Evolutionary conservation across 1,139 yeast species (phyloP).

Genomic region (Scheffersomyces illinoinensis): DNA sequence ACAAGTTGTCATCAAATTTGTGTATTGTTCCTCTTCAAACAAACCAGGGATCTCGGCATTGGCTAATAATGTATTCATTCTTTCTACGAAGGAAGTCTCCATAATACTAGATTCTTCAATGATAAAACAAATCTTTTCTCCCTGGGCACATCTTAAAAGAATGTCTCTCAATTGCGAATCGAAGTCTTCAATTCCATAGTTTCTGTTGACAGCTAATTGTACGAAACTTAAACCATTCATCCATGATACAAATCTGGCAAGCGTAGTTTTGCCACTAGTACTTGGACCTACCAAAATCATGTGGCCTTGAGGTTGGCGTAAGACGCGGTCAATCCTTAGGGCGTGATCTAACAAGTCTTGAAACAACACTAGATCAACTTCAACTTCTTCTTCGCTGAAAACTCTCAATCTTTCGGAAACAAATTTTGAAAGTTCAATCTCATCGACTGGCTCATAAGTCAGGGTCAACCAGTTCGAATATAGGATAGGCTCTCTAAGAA

Average conservation of each 20-base stretch:
- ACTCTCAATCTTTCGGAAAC: slow-evolving; percentile 64
- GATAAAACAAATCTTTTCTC: slow-evolving; percentile 69
- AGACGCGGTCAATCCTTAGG: slow-evolving; percentile 76
- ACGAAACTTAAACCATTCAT: slow-evolving; percentile 71
- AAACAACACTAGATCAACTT: slow-evolving; percentile 60
- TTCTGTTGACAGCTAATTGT: slow-evolving; percentile 59
- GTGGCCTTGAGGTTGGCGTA: slow-evolving; percentile 89
- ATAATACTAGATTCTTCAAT: slow-evolving; percentile 80
- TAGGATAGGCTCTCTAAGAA: slow-evolving; percentile 52
- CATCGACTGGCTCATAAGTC: slow-evolving; percentile 59
- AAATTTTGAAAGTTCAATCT: slow-evolving; percentile 51
- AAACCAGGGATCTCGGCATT: slow-evolving; percentile 93
- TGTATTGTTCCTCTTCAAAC: slow-evolving; percentile 74
- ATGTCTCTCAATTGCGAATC: slow-evolving; percentile 62
- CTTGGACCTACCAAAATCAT: slow-evolving; percentile 84
- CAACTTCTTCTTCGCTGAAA: slow-evolving; percentile 77
- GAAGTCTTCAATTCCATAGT: slow-evolving; percentile 63
- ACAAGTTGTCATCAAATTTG: slow-evolving; percentile 55
- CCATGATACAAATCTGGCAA: slow-evolving; percentile 88
- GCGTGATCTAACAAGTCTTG: slow-evolving; percentile 76
- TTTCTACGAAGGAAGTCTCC: slow-evolving; percentile 79
- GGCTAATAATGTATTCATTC: slow-evolving; percentile 90
- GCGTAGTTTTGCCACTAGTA: slow-evolving; percentile 78
- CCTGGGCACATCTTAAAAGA: slow-evolving; percentile 47
- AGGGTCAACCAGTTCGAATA: slow-evolving; percentile 77